Evolutionary conservation across 768 basidiomycete species (phyloP), one percentile per base, ranked within the genome.

Genomic region (Agaricus subrufescens): DNA sequence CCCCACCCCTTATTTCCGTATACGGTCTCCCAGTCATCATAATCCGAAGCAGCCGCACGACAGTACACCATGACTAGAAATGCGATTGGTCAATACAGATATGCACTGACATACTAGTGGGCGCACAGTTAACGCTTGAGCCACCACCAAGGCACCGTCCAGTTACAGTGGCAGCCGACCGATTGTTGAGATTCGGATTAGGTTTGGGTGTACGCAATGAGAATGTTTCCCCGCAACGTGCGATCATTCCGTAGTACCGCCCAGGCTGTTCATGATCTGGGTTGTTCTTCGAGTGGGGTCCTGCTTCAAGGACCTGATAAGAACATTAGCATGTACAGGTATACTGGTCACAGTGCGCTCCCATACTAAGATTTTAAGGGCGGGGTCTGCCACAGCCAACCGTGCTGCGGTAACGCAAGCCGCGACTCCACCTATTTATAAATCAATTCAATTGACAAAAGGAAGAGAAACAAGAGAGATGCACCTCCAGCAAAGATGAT

Each of bases 81-180:
- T 8, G 45, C 27, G 10, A 26, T 46, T 25, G 25, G 6, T 38
- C 38, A 29, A 42, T 31, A 23, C 40, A 23, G 51, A 29, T 4
- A 9, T 12, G n/a, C 8, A 29, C 1, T 4, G 30, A 26, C 10
- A 54, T 25, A 11, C 44, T 3, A 52, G 8, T 15, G 12, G 27
- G 23, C 76, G 50, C 46, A 84, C 84, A 82, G 60, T 86, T 87
- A 15, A 87, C 75, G 51, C 72, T 70, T 0, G 84, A 85, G 0
- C 85, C 85, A 4, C 86, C 86, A 3, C 86, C 86, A 4, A 89
- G 61, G 42, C 75, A 77, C 51, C 78, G 73, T 0, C 80, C 85
- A 27, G 69, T 63, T 0, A 75, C 72, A 4, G 83, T 72, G 38
- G 80, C 46, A 3, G 70, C 62, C 4, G 69, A 61, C 3, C 86